Percentiles rank a stretch among this genome's conserved stretches.
Conservation (phyloP, 768 basidiomycete genomes). For the Mycena galericulata region DNA sequence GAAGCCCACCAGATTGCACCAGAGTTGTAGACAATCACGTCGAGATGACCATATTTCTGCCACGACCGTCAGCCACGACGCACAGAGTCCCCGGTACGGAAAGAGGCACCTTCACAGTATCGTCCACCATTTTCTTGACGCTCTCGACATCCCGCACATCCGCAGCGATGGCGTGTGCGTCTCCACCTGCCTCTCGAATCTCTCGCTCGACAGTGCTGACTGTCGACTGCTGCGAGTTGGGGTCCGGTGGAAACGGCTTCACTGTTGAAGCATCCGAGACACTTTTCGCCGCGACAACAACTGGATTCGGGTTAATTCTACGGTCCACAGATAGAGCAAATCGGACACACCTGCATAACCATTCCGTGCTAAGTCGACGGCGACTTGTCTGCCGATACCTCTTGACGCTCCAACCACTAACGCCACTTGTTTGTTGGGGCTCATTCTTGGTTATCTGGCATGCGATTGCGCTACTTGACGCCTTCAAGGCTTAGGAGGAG, state of each 20-base stretch:
- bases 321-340: neutral
- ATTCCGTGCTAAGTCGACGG: slow-evolving; percentile 30
- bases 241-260: slow-evolving; percentile 34
- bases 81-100: neutral
- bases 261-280: slow-evolving; percentile 24
- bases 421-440: slow-evolving; percentile 25
- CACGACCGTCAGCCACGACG: neutral
- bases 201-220: slow-evolving; percentile 34
- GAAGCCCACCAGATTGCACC: slow-evolving; percentile 37
- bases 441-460: neutral
- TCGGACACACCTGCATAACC: slow-evolving; percentile 31
- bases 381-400: slow-evolving; percentile 33
- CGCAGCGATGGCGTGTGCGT: slow-evolving; percentile 25
- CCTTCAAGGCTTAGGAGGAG: too few species aligned
- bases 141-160: slow-evolving; percentile 27
- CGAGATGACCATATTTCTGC: slow-evolving; percentile 31
- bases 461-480: too few species aligned
- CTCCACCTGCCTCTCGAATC: slow-evolving; percentile 32
- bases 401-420: slow-evolving; percentile 35
- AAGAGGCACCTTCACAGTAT: slow-evolving; percentile 1
- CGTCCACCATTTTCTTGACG: slow-evolving; percentile 19
- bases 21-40: slow-evolving; percentile 35
- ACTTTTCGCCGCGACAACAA: slow-evolving; percentile 37
- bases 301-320: neutral
- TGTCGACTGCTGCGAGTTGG: slow-evolving; percentile 29